phyloP scores from a whole-genome alignment of 2,329 filamentous ascomycete species.

The Paradendryphiella salina region DNA sequence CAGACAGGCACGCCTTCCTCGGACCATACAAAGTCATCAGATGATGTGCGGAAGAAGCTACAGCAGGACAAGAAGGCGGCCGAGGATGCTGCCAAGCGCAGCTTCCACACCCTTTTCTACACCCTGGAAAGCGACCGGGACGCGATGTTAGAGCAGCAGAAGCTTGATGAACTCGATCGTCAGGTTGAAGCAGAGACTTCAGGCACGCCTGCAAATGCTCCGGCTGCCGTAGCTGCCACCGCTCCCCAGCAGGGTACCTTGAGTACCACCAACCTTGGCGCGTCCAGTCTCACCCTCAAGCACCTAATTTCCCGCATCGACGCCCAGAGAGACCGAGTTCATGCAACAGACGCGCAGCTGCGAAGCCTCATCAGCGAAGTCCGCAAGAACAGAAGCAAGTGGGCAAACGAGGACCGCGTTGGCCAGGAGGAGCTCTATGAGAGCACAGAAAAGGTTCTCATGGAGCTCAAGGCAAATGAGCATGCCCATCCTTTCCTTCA shows the following conservation, averaged over 20 bases:
- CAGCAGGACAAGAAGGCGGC: slow-evolving; percentile 90
- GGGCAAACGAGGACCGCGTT: slow-evolving; percentile 96
- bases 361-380: slow-evolving; percentile 95
- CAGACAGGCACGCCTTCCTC: slow-evolving; percentile 58
- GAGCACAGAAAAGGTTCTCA: slow-evolving; percentile 92
- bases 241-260: slow-evolving; percentile 80
- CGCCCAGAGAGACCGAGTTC: slow-evolving; percentile 84
- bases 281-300: slow-evolving; percentile 93
- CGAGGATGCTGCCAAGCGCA: slow-evolving; percentile 84
- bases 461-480: slow-evolving; percentile 95
- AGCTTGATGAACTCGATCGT: slow-evolving; percentile 93
- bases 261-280: slow-evolving; percentile 90
- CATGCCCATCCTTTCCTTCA: slow-evolving; percentile 96
- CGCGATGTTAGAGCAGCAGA: slow-evolving; percentile 97
- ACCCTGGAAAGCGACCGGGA: slow-evolving; percentile 93
- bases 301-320: slow-evolving; percentile 96
- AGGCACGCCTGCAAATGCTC: slow-evolving; percentile 52
- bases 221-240: slow-evolving; percentile 55
- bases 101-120: slow-evolving; percentile 92
- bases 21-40: slow-evolving; percentile 68
- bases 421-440: slow-evolving; percentile 98
- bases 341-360: slow-evolving; percentile 89
- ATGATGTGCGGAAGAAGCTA: slow-evolving; percentile 89
- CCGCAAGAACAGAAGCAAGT: slow-evolving; percentile 96
- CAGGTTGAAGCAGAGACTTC: slow-evolving; percentile 96